Conservation (phyloP, 1,139 yeast genomes). For the Debaryomyces fabryi region DNA sequence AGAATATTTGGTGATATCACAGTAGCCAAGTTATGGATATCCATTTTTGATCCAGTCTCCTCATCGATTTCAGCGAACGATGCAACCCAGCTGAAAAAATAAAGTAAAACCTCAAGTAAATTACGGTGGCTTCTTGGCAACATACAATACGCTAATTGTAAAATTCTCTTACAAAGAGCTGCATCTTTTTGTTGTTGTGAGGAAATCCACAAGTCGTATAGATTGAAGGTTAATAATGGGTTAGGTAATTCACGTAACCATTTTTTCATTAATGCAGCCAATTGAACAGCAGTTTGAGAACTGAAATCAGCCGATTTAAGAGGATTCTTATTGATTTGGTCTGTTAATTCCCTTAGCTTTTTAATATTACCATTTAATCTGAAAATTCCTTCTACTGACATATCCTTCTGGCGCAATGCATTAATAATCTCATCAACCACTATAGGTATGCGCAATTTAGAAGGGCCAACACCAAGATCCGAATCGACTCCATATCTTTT, state of each 20-base stretch:
- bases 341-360: constrained; percentile 73
- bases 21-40: constrained; percentile 90
- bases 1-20: constrained; percentile 93
- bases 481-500: constrained; percentile 84
- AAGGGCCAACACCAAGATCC: constrained; percentile 84
- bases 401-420: constrained; percentile 86
- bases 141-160: constrained; percentile 76
- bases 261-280: constrained; percentile 91
- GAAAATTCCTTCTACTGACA: constrained; percentile 96
- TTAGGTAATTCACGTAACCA: constrained; percentile 91
- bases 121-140: constrained; percentile 84
- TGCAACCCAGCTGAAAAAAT: constrained; percentile 93
- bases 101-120: constrained; percentile 80
- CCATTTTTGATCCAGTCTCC: constrained; percentile 94
- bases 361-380: constrained; percentile 95
- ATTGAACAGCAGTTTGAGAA: constrained; percentile 83
- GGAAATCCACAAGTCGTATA: constrained; percentile 80
- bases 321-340: constrained; percentile 74
- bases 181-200: constrained; percentile 63
- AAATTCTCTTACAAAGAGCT: constrained; percentile 53
- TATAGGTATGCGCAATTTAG: constrained; percentile 78
- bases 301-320: constrained; percentile 71
- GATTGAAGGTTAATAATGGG: constrained; percentile 77
- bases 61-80: constrained; percentile 90
- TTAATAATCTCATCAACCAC: constrained; percentile 83